phyloP scores from a whole-genome alignment of 495 filamentous ascomycete species.

The Xylaria curta region DNA sequence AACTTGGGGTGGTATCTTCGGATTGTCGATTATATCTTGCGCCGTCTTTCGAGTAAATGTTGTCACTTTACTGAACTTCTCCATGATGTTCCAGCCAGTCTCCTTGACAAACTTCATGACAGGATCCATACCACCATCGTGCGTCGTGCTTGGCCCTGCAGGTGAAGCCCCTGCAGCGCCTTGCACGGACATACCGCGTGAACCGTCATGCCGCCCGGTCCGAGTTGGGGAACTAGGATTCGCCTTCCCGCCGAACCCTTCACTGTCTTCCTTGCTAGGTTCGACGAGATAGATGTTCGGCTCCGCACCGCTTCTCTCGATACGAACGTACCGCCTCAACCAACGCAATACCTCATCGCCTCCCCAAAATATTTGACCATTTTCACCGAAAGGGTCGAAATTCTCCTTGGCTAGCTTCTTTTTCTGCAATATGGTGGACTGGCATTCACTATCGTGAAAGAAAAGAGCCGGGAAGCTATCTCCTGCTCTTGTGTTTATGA shows the following conservation, averaged over 20 bases:
- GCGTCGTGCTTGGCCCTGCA: constrained; percentile 45
- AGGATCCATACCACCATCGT: constrained; percentile 89
- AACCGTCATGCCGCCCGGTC: constrained; percentile 48
- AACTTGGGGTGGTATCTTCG: constrained; percentile 85
- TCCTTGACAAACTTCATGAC: constrained; percentile 95
- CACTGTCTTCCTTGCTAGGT: constrained; percentile 80
- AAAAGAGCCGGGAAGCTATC: constrained; percentile 95
- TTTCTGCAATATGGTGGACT: constrained; percentile 92
- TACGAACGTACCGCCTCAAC: constrained; percentile 80
- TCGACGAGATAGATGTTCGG: constrained; percentile 90
- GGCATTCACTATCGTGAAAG: constrained; percentile 96
- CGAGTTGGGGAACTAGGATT: constrained; percentile 48
- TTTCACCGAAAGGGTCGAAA: constrained; percentile 89
- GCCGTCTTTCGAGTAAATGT: constrained; percentile 92
- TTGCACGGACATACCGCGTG: constrained; percentile 41
- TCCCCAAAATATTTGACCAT: constrained; percentile 92
- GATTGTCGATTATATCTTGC: constrained; percentile 88
- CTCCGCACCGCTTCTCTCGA: constrained; percentile 84
- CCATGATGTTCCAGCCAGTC: constrained; percentile 92
- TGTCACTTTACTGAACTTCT: constrained; percentile 94
- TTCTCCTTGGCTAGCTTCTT: constrained; percentile 80
- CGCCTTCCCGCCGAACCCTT: constrained; percentile 74
- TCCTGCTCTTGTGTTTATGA: constrained; percentile 88
- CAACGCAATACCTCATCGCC: constrained; percentile 95
- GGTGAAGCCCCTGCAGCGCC: constrained; percentile 34